Base-by-base conservation (phyloP, 768 basidiomycete genomes). In the Leccinum longicurvipes region DNA sequence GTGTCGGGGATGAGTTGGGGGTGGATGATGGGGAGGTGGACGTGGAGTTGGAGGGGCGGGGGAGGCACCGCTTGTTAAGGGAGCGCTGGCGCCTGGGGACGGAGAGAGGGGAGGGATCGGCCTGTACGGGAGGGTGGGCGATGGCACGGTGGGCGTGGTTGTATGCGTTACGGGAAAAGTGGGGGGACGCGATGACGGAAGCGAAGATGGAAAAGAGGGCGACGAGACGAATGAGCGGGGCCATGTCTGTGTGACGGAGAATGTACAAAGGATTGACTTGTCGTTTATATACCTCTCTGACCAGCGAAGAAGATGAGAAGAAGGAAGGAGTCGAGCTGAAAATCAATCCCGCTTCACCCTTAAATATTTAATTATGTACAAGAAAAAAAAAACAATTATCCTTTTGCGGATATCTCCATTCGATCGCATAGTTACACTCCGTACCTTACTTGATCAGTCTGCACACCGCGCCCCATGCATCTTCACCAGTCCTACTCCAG, bases 401-500 rank as follows among this genome's bases (percentile, higher is more conserved):
- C 39, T 41, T 41, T 41, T 41, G 19, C 39, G 39, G 39, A 41
- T 19, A 41, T 41, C 39, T 41, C 39, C 39, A 41, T 41, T 41
- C 19, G 39, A 19, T 41, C 5, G 5, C 19, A n/a, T 41, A 6
- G 39, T 41, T 29, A 48, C 28, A 17, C 28, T n/a, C n/a, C n/a
- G n/a, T n/a, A n/a, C n/a, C n/a, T n/a, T n/a, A n/a, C n/a, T n/a
- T n/a, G n/a, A 2, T 48, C 24, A 46, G 17, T 50, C 53, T 1
- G n/a, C 74, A 6, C 74, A 77, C 62, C 77, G 77, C 1, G 86
- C 82, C 0, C 80, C 85, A 66, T 90, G 95, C 87, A 91, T 93
- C 74, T 91, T 91, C n/a, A 90, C 86, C 56, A 96, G 71, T 23
- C 76, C 80, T 17, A 77, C 68, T 46, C 80, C 79, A 27, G 85